Conservation (phyloP, 2,329 filamentous ascomycete species). For the Anthostomella pinea region DNA sequence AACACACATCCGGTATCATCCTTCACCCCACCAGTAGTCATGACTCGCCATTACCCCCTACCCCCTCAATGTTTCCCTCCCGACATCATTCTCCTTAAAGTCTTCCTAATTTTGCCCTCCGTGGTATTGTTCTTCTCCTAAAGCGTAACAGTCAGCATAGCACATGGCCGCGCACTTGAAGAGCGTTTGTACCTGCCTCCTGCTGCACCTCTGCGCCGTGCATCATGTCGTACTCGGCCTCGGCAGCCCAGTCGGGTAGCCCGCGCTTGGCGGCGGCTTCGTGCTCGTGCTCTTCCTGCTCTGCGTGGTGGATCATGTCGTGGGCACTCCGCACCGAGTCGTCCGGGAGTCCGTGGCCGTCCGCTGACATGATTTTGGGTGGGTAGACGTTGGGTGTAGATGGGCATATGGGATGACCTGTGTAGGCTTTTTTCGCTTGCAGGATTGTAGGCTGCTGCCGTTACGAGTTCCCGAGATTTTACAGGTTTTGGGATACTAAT, state of each 20-base stretch:
- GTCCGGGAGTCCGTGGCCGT: conserved; percentile 28
- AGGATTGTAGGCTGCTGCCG: too few species aligned
- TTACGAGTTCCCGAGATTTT: too few species aligned
- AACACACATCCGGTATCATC: too few species aligned
- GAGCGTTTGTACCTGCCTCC: conserved; percentile 15
- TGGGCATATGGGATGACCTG: too few species aligned
- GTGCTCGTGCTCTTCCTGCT: conserved; percentile 31
- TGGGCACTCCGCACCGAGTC: conserved; percentile 22
- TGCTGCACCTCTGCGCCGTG: conserved; percentile 27
- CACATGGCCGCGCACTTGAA: background rate
- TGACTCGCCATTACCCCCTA: too few species aligned
- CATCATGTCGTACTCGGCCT: conserved; percentile 30
- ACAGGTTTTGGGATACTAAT: too few species aligned
- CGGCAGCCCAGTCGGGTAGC: conserved; percentile 24
- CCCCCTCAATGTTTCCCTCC: conserved; percentile 27
- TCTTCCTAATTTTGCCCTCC: conserved; percentile 22
- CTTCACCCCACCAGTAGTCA: too few species aligned
- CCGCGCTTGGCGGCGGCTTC: conserved; percentile 29
- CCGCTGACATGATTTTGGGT: conserved; percentile 25
- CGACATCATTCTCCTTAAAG: conserved; percentile 25
- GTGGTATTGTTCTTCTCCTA: conserved; percentile 12
- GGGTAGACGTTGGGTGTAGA: too few species aligned
- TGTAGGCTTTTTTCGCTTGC: too few species aligned
- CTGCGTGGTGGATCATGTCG: conserved; percentile 32
- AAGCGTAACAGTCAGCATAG: background rate